Base-by-base conservation (phyloP, 1,139 yeast species). In the Candida buenavistaensis region DNA sequence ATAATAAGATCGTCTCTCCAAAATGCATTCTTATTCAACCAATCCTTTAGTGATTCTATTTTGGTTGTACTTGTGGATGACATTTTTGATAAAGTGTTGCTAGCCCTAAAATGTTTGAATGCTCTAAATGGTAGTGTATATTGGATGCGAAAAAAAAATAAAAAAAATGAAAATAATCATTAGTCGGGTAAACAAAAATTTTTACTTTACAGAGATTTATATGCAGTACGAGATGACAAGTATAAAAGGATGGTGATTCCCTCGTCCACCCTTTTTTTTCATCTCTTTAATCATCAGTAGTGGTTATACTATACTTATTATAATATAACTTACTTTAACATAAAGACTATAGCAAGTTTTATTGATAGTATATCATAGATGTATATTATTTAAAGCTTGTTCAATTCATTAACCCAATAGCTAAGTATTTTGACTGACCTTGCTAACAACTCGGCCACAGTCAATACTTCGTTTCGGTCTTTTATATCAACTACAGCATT, bases 401-500 rank as follows among this genome's bases (percentile, higher is more conserved):
- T 27, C 22, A 20, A 33, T 23, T 28, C 30, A 39, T 35, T 35
- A 41, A 46, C 50, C 50, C 50, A 45, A 44, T 46, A 74, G 80
- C 80, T 74, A 73, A 71, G 76, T 69, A 72, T 61, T 38, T 24
- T 63, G 62, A 55, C 62, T 75, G 80, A 74, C 79, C 74, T 59
- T 66, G 66, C 68, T 71, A 74, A 74, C 80, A 74, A 72, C 64
- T 65, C 57, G 70, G 84, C 67, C 76, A 79, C 84, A 78, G 68
- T 65, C 55, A 67, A 63, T 76, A 74, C 78, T 79, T 76, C 84
- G 84, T 79, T 78, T 78, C 78, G 82, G 83, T 76, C 77, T 74
- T 81, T 79, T 78, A 79, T 83, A 79, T 62, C 58, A 62, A 59
- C 67, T 58, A 35, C 44, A 54, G 59, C 55, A 58, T 62, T 54